Base-by-base conservation (phyloP, 768 basidiomycete species). In the Termitomyces sp. region DNA sequence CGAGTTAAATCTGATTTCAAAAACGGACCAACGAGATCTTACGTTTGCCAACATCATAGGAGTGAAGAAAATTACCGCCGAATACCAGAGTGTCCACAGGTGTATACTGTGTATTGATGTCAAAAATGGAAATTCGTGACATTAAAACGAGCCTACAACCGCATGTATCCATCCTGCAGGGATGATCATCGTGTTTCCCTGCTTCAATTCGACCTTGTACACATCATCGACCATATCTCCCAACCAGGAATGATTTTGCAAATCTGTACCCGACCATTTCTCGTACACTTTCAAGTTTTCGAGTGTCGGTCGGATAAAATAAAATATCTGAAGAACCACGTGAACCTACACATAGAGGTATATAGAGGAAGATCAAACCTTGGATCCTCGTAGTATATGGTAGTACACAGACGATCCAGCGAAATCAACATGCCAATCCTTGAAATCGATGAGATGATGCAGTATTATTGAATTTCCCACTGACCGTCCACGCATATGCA, bases 341-440 rank as follows among this genome's bases (percentile, higher is more conserved):
- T 62, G 46, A 38, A 37, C 50, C 41, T 19, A 51, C 23, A 51
- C 4, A n/a, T 15, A 15, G 40, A 26, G 14, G 41, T 28, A 23
- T 37, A 19, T 40, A 28, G 51, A 43, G 40, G 12, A 41, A n/a
- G 51, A 74, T 19, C 23, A 47, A 61, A 86, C 95, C 82, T 94
- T 97, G 55, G 84, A 79, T 28, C 94, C 94, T 43, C 76, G 80
- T 19, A 97, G 77, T 58, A 99, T 86, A 63, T 98, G 94, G 66
- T 98, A 98, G 70, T 96, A 98, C n/a, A 95, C 96, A 1, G 91
- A 96, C 2, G 91, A 94, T 0, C 94, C 97, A 21, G 96, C 96
- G 67, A 99, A 98, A 72, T 99, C 97, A 58, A 98, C 78, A 66
- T 99, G 96, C 97, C 95, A 98, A 67, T 98, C 96, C 94, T 95